A percentile compares a stretch with the other conserved stretches of the same genome.
Conservation (phyloP, 2,329 filamentous ascomycete species). For the Pseudogymnoascus sp. region DNA sequence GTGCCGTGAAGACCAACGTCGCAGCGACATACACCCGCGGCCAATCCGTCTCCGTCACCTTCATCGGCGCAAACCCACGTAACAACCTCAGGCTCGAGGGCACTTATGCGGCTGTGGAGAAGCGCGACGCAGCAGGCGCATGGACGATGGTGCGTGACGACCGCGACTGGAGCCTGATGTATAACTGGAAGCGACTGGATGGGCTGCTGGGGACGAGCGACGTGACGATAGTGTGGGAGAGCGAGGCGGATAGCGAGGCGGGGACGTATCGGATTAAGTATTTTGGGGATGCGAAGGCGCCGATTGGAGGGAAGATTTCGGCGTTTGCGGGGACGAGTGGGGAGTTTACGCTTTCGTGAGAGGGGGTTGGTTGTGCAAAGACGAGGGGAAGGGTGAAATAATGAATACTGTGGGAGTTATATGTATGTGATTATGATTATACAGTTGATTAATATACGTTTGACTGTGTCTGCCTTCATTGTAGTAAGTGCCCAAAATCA, state of each 20-base stretch:
- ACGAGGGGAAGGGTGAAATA: neutral
- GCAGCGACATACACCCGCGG: conserved; percentile 50
- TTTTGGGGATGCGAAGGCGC: conserved; percentile 70
- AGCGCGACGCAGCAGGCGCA: conserved; percentile 34
- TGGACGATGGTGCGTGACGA: conserved; percentile 69
- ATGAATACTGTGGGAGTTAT: neutral
- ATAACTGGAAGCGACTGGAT: conserved; percentile 67
- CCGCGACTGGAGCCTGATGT: conserved; percentile 75
- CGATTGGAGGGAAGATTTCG: conserved; percentile 51
- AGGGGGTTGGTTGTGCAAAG: neutral
- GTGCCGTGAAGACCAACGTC: conserved; percentile 52
- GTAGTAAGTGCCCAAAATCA: neutral
- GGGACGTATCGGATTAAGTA: conserved; percentile 77
- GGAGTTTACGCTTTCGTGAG: conserved; percentile 35
- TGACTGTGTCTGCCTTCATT: neutral
- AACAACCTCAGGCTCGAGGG: conserved; percentile 75
- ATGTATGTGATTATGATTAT: neutral
- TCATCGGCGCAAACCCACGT: conserved; percentile 81
- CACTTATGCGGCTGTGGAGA: conserved; percentile 73
- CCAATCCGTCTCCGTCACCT: conserved; percentile 55
- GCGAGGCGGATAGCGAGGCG: conserved; percentile 46
- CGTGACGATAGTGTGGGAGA: conserved; percentile 74
- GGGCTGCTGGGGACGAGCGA: conserved; percentile 65
- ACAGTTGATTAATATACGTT: neutral
- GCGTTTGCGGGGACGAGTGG: conserved; percentile 62